Percentiles rank a stretch among this genome's conserved stretches.
Conservation (phyloP, 345 rosid species). For the Corymbia maculata region DNA sequence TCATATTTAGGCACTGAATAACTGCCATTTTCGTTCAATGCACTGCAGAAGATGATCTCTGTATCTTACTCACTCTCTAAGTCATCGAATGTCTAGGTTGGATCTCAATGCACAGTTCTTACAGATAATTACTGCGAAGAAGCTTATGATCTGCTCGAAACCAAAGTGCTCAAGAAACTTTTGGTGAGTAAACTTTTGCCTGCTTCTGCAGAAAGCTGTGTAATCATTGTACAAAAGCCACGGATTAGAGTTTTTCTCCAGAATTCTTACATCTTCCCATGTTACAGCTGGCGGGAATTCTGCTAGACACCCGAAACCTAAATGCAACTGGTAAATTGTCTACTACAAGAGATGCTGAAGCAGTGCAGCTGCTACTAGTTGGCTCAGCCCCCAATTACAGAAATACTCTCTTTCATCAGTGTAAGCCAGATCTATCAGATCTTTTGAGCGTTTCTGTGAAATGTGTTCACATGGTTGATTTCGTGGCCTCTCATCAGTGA, state of each 20-base stretch:
- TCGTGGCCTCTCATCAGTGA: slow-evolving; percentile 15
- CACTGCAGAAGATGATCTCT: not conserved
- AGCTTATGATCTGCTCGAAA: slow-evolving; percentile 55
- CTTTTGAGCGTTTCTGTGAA: not conserved
- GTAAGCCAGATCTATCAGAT: slow-evolving; percentile 5
- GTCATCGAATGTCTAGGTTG: slow-evolving; percentile 10
- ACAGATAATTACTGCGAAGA: slow-evolving; percentile 68
- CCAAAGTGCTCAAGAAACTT: slow-evolving; percentile 32
- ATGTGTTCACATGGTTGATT: not conserved
- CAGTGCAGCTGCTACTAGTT: slow-evolving; percentile 47
- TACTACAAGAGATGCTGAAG: slow-evolving; percentile 49
- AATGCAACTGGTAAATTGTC: slow-evolving; percentile 17
- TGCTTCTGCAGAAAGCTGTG: not conserved
- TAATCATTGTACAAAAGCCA: not conserved
- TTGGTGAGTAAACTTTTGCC: slow-evolving; percentile 18
- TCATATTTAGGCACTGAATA: not conserved
- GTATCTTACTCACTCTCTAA: not conserved
- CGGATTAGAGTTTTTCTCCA: not conserved
- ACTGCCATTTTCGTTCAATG: not conserved
- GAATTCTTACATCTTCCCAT: slow-evolving; percentile 1
- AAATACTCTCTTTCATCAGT: slow-evolving; percentile 31
- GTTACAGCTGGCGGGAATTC: slow-evolving; percentile 53
- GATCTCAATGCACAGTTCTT: slow-evolving; percentile 48
- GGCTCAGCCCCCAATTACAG: slow-evolving; percentile 39
- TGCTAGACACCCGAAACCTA: slow-evolving; percentile 48